Base-by-base conservation (phyloP, 805 yeast genomes). In the Cyberlindnera sargentensis region DNA sequence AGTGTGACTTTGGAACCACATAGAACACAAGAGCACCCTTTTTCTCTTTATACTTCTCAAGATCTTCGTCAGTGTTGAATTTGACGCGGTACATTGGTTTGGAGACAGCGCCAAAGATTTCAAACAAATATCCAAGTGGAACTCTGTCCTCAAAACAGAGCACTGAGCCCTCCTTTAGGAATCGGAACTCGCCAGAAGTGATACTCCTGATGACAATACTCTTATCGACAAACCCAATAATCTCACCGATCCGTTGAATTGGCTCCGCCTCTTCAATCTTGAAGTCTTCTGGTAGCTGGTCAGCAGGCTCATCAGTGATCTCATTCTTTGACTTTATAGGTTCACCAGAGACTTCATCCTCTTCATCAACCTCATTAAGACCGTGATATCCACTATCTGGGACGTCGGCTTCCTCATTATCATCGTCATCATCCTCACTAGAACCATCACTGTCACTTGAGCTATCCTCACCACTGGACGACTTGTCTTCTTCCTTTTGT, bases 81-180 rank as follows among this genome's bases (percentile, higher is more conserved):
- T 80, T 78, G 2, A 93, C 82, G 34, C 95, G 71, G 60, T 88
- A 90, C 37, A 82, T 68, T 0, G 99, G 99, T 20, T 76, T 63
- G 48, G 85, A 84, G 5, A 93, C 72, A 8, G 87, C 82, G 0
- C 99, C 99, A 67, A 93, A 88, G 0, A 88, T 86, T 61, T 93
- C 99, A 56, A 79, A 84, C 8, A 91, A 65, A 1, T 83, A 80
- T 0, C 98, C 98, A 11, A 93, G 54, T 1, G 82, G 64, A 2
- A 75, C 70, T 37, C 82, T 70, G 57, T 86, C 88, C 49, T 78
- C 82, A 37, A 89, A 73, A 56, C 96, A 87, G 3, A 91, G 70
- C 0, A 91, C 68, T 0, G 95, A 82, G 11, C 82, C 83, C 42
- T 88, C 97, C 50, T 81, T 84, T 31, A 91, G 68, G 3, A 89